Evolutionary conservation across 352 stramenopile genomes (phyloP).

Genomic region (Thraustotheca clavata): DNA sequence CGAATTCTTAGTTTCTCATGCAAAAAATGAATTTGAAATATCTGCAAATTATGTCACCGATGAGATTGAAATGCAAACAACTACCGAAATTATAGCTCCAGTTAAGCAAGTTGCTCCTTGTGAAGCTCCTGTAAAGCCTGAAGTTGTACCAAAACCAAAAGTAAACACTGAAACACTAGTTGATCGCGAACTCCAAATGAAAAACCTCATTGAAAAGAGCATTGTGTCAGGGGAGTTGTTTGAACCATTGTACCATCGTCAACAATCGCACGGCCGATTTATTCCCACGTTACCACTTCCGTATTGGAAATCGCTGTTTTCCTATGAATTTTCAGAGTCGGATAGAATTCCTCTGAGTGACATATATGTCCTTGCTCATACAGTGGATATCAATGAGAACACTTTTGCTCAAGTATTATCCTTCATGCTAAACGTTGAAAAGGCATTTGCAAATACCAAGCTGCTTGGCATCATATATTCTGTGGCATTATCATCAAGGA

Average conservation of each 20-base stretch:
- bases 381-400: neutral
- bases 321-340: neutral
- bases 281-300: neutral
- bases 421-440: constrained; percentile 3
- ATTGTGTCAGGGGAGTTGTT: neutral
- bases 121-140: neutral
- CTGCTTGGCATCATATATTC: no score
- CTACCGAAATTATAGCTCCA: no score
- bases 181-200: neutral
- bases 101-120: no score
- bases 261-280: constrained; percentile 1
- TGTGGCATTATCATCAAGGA: no score
- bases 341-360: neutral
- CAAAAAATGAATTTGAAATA: no score
- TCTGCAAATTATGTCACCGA: no score
- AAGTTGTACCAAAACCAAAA: neutral
- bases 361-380: neutral
- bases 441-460: neutral
- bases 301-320: constrained; percentile 11
- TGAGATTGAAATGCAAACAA: no score
- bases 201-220: constrained; percentile 4
- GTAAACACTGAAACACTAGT: neutral
- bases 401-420: neutral
- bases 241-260: constrained; percentile 15
- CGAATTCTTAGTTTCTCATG: no score